Conservation (phyloP, 352 stramenopile species). For the Pythium utonaiense region DNA sequence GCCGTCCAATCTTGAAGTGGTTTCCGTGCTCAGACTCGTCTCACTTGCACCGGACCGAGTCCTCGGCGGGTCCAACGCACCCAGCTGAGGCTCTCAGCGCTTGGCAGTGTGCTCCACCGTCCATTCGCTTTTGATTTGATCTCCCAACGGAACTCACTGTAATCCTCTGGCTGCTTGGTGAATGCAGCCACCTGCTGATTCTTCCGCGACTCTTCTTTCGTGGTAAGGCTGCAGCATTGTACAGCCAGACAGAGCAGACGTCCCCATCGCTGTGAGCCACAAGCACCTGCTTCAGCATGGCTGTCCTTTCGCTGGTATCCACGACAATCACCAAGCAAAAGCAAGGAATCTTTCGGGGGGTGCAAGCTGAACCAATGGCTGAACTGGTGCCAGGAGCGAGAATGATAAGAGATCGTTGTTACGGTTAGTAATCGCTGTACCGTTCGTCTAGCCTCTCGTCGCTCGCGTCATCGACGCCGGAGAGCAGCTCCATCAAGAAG, state of each 20-base stretch:
- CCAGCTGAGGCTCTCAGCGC: too few relatives aligned
- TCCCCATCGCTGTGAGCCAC: background rate
- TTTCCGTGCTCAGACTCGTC: too few relatives aligned
- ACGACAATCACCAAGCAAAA: too few relatives aligned
- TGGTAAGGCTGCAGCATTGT: background rate
- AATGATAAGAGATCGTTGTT: too few relatives aligned
- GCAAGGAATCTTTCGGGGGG: too few relatives aligned
- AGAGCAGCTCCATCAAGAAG: constrained; percentile 20
- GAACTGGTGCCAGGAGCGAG: too few relatives aligned
- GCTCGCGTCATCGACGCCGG: constrained; percentile 7
- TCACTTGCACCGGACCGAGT: too few relatives aligned
- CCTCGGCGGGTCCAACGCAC: too few relatives aligned
- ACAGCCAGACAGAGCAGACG: background rate
- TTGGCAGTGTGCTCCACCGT: background rate
- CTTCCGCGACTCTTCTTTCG: background rate
- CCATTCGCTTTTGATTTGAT: background rate
- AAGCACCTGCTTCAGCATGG: too few relatives aligned
- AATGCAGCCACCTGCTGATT: background rate
- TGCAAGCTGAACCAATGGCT: too few relatives aligned
- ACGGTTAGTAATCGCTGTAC: background rate
- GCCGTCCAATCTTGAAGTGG: too few relatives aligned
- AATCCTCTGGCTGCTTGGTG: background rate
- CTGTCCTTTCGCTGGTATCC: background rate
- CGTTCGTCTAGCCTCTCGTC: background rate
- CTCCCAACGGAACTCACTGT: background rate